Evolutionary conservation across 225 moss, liverwort and hornwort species (phyloP).

Genomic region (Sphagnum tenellum): DNA sequence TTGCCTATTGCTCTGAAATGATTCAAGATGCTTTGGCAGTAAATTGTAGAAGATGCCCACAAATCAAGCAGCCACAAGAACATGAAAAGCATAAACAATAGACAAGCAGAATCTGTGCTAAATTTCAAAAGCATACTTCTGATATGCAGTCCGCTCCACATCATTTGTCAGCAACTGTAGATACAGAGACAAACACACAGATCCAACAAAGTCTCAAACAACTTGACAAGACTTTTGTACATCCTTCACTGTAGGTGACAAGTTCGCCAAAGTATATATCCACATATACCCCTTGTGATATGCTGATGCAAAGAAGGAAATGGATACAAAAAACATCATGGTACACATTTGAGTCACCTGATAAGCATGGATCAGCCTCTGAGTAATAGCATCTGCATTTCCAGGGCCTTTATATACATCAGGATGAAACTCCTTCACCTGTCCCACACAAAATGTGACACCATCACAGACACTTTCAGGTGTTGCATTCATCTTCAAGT

Average conservation of each 20-base stretch:
- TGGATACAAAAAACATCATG: too few species aligned
- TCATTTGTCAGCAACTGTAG: constrained; percentile 40
- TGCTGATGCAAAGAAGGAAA: too few species aligned
- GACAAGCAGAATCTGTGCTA: too few species aligned
- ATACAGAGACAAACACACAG: constrained; percentile 1
- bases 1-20: too few species aligned
- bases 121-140: not conserved
- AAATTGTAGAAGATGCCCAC: too few species aligned
- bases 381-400: constrained; percentile 87
- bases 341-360: constrained; percentile 27
- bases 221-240: too few species aligned
- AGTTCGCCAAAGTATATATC: too few species aligned
- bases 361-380: constrained; percentile 77
- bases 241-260: too few species aligned
- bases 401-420: constrained; percentile 86
- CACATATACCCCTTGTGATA: too few species aligned
- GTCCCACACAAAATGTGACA: constrained; percentile 1
- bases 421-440: constrained; percentile 98
- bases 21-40: too few species aligned
- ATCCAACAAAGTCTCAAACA: not conserved
- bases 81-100: too few species aligned
- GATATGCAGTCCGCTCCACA: not conserved
- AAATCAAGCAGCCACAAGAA: too few species aligned
- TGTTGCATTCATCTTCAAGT: not conserved
- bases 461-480: not conserved